These are phyloP conservation scores for Pseudogymnoascus sp. DNA, from an alignment of 2,329 filamentous ascomycete species.

Conservation along the genomic window DNA sequence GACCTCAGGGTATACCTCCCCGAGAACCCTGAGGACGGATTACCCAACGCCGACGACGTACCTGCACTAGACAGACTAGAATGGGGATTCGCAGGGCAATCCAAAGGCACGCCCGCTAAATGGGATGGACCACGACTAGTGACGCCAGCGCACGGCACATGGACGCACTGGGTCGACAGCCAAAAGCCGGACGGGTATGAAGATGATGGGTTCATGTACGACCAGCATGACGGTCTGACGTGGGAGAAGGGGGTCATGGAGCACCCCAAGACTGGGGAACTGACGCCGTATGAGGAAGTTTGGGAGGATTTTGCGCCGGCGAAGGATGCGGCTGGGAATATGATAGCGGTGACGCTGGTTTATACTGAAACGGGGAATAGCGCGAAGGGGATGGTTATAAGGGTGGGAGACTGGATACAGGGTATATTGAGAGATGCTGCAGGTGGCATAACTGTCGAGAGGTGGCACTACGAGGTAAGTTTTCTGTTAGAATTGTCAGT, in stretches of 20 bases:
- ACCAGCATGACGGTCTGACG: constrained; percentile 19
- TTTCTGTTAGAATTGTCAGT: background rate
- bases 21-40: constrained; percentile 12
- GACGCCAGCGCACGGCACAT: constrained; percentile 16
- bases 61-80: constrained; percentile 15
- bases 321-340: constrained; percentile 1
- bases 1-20: constrained; percentile 19
- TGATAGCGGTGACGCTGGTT: constrained; percentile 13
- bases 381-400: constrained; percentile 18
- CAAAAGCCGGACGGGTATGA: constrained; percentile 20
- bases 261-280: constrained; percentile 19
- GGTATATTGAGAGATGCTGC: constrained; percentile 19
- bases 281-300: constrained; percentile 25
- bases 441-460: constrained; percentile 15
- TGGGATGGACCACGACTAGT: background rate
- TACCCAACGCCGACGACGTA: constrained; percentile 7
- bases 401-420: constrained; percentile 21
- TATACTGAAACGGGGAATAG: background rate
- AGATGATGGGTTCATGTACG: constrained; percentile 24
- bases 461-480: constrained; percentile 15
- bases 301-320: constrained; percentile 21
- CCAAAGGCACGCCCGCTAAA: constrained; percentile 6
- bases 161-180: constrained; percentile 16
- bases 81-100: constrained; percentile 23
- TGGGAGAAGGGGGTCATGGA: constrained; percentile 23